Conservation (phyloP, 495 filamentous ascomycete species). For the Talaromyces wortmannii region DNA sequence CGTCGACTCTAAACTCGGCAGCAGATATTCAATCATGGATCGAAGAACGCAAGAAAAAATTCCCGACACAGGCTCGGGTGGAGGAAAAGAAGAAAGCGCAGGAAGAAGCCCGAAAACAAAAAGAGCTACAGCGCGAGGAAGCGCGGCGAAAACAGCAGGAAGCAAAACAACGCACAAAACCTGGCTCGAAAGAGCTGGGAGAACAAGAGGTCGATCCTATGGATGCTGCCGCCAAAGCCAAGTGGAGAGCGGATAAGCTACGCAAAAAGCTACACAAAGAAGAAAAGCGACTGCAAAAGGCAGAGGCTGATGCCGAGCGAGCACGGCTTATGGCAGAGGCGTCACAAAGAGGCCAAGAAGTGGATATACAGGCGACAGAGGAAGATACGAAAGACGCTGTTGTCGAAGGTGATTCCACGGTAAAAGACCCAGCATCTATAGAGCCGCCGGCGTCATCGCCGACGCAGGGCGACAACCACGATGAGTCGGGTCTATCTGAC, state of each 20-base stretch:
- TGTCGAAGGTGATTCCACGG: too few relatives aligned
- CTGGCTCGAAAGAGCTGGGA: conserved; percentile 12
- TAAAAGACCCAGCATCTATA: too few relatives aligned
- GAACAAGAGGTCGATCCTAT: conserved; percentile 25
- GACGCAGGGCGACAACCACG: conserved; percentile 13
- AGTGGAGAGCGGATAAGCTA: conserved; percentile 44
- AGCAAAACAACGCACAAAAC: conserved; percentile 16
- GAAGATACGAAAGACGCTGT: too few relatives aligned
- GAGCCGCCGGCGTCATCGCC: neutral
- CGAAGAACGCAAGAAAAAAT: conserved; percentile 69
- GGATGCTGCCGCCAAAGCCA: conserved; percentile 33
- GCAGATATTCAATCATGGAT: conserved; percentile 77
- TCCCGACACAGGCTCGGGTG: conserved; percentile 62
- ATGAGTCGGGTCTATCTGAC: conserved; percentile 17
- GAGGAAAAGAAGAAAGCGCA: conserved; percentile 41
- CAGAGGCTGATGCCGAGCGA: conserved; percentile 38
- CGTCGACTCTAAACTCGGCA: conserved; percentile 40
- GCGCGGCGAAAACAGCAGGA: conserved; percentile 22
- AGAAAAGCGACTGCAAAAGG: conserved; percentile 39
- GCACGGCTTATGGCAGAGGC: conserved; percentile 31
- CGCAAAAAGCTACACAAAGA: conserved; percentile 38
- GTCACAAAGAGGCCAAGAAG: conserved; percentile 14
- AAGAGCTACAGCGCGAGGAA: conserved; percentile 19
- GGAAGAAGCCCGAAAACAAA: conserved; percentile 33
- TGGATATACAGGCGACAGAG: neutral